Evolutionary conservation across 179 eudicot species (phyloP).

Genomic region (Camellia oleifera): DNA sequence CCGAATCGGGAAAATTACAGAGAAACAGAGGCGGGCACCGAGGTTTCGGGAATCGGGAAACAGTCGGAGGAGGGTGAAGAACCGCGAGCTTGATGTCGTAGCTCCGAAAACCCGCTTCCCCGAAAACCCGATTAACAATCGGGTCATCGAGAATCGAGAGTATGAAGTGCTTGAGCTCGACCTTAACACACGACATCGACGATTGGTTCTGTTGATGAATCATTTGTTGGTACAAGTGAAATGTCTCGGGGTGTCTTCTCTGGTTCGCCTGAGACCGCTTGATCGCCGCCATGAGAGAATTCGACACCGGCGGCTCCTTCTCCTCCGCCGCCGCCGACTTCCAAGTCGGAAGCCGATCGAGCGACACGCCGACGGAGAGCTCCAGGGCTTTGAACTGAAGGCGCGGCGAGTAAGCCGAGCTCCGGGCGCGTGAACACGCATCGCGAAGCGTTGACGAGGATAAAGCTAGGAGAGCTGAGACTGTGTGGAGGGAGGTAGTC

Average conservation of each 20-base stretch:
- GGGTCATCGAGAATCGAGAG: slow-evolving; percentile 91
- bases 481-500: slow-evolving; percentile 82
- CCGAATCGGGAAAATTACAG: slow-evolving; percentile 46
- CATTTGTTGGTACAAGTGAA: slow-evolving; percentile 52
- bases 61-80: slow-evolving; percentile 46
- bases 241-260: slow-evolving; percentile 77
- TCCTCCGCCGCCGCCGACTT: slow-evolving; percentile 15
- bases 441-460: slow-evolving; percentile 70
- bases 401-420: slow-evolving; percentile 64
- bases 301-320: slow-evolving; percentile 66
- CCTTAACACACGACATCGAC: slow-evolving; percentile 51
- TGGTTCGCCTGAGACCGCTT: slow-evolving; percentile 94
- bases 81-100: slow-evolving; percentile 62
- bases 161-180: slow-evolving; percentile 75
- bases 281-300: slow-evolving; percentile 92
- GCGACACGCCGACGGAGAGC: slow-evolving; percentile 67
- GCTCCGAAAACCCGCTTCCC: slow-evolving; percentile 84
- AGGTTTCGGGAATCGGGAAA: slow-evolving; percentile 33
- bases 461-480: slow-evolving; percentile 65
- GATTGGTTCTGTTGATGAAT: slow-evolving; percentile 21
- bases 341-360: slow-evolving; percentile 60
- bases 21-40: slow-evolving; percentile 59
- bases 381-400: slow-evolving; percentile 79
- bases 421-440: slow-evolving; percentile 65
- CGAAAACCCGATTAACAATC: slow-evolving; percentile 77